Evolutionary conservation across 2,329 filamentous ascomycete species (phyloP).

Genomic region (Ophiostoma tasmaniense): DNA sequence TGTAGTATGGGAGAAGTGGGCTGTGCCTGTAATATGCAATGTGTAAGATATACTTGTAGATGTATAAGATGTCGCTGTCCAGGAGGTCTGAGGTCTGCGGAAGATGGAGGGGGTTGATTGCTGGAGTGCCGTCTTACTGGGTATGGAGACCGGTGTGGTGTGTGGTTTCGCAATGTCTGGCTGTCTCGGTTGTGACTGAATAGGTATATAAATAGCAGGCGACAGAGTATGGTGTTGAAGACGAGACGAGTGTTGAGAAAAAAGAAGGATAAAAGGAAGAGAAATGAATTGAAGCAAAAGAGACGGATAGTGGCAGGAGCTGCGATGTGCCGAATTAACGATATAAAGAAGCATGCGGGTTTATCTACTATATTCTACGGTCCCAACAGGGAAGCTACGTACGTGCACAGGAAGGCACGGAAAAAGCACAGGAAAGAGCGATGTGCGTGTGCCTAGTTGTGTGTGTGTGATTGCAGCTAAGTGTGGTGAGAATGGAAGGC

Average conservation of each 20-base stretch:
- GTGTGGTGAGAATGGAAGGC: neutral
- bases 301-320: neutral
- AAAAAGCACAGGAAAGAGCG: neutral
- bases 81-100: no score
- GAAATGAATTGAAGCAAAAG: neutral
- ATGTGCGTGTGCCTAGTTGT: neutral
- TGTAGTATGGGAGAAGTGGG: neutral
- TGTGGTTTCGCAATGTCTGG: constrained; percentile 9
- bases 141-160: neutral
- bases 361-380: neutral
- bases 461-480: neutral
- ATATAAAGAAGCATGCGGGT: neutral
- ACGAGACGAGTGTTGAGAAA: neutral
- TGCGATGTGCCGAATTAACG: neutral
- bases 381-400: neutral
- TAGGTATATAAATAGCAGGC: neutral
- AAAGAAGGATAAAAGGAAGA: neutral
- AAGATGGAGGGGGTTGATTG: neutral
- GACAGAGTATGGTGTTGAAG: neutral
- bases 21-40: neutral
- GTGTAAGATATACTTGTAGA: neutral
- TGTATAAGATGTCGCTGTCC: neutral
- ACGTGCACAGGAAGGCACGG: neutral
- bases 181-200: constrained; percentile 3
- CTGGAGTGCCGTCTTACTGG: neutral